These are phyloP conservation scores for Talaromyces sp. DNA, from an alignment of 2,329 filamentous ascomycete genomes.

Conservation along the genomic window DNA sequence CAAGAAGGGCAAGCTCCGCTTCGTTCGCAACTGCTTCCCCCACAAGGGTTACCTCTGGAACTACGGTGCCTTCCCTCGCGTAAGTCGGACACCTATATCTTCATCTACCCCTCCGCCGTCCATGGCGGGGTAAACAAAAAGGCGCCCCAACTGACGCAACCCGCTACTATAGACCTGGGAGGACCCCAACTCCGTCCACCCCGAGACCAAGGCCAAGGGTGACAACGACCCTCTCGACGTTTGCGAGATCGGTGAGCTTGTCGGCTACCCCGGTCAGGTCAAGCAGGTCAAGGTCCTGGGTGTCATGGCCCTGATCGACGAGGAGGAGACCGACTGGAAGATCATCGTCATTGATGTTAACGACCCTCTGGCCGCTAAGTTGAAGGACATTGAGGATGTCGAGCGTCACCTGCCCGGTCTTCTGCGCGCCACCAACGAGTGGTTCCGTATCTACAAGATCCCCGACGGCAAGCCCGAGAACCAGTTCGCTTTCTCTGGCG, in stretches of 20 bases:
- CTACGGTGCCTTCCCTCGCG: constrained; percentile 98
- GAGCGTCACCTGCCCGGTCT: constrained; percentile 97
- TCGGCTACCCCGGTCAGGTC: constrained; percentile 92
- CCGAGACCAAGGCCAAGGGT: constrained; percentile 99
- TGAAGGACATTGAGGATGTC: constrained; percentile 98
- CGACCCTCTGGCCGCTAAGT: constrained; percentile 92
- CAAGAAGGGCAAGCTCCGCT: constrained; percentile 99
- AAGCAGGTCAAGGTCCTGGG: constrained; percentile 99
- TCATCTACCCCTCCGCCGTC: background rate
- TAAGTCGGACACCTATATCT: constrained; percentile 49
- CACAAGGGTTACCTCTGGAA: constrained; percentile 99
- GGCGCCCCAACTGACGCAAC: constrained; percentile 2
- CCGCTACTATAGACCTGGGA: constrained; percentile 79
- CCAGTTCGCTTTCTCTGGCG: constrained; percentile 99
- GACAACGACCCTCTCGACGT: constrained; percentile 99
- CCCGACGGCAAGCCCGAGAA: constrained; percentile 99
- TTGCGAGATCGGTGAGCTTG: constrained; percentile 98
- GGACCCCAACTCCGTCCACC: constrained; percentile 93
- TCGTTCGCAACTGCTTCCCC: constrained; percentile 99
- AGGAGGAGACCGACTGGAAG: constrained; percentile 99
- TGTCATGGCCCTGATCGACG: constrained; percentile 98
- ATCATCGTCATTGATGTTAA: constrained; percentile 99
- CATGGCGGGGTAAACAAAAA: constrained; percentile 9
- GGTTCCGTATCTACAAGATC: constrained; percentile 99
- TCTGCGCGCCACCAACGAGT: constrained; percentile 97